Evolutionary conservation across 1,284 basidiomycete genomes (phyloP).

Genomic region (Naganishia sp.): DNA sequence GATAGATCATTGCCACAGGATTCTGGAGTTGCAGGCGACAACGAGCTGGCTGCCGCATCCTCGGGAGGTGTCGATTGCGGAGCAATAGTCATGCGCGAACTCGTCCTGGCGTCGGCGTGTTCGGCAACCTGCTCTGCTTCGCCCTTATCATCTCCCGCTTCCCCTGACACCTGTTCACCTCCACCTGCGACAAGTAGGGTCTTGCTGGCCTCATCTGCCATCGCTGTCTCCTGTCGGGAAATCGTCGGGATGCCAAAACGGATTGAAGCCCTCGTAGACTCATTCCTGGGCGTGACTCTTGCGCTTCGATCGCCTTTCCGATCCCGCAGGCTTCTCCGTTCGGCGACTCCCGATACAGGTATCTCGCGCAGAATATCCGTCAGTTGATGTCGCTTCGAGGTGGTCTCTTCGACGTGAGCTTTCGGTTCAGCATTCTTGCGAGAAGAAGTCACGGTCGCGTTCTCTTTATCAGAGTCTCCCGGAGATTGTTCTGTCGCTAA

Average conservation of each 20-base stretch:
- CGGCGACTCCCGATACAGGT: not conserved
- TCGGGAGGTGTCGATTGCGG: not conserved
- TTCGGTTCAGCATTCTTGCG: not conserved
- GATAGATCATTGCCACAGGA: not conserved
- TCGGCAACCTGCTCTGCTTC: not conserved
- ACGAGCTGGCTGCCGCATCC: not conserved
- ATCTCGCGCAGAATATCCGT: conserved; percentile 12
- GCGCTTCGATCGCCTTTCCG: conserved; percentile 20
- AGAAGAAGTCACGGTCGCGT: not conserved
- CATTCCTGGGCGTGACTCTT: not conserved
- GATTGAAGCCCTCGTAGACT: not conserved
- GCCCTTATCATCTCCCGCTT: not conserved
- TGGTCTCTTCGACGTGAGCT: not conserved
- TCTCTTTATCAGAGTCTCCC: conserved; percentile 22
- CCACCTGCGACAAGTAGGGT: not conserved
- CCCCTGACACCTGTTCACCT: not conserved
- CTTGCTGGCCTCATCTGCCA: not conserved
- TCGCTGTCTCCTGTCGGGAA: not conserved
- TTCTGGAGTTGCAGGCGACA: too few species aligned
- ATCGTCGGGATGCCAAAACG: too few species aligned
- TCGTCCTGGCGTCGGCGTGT: not conserved
- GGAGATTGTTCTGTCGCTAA: not conserved
- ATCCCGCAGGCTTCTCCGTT: conserved; percentile 19
- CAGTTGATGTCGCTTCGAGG: not conserved
- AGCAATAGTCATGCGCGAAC: too few species aligned